A percentile compares a stretch with the other conserved stretches of the same genome.
Evolutionary conservation across 345 rosid species (phyloP).

Genomic region (Chamaenerion angustifolium): DNA sequence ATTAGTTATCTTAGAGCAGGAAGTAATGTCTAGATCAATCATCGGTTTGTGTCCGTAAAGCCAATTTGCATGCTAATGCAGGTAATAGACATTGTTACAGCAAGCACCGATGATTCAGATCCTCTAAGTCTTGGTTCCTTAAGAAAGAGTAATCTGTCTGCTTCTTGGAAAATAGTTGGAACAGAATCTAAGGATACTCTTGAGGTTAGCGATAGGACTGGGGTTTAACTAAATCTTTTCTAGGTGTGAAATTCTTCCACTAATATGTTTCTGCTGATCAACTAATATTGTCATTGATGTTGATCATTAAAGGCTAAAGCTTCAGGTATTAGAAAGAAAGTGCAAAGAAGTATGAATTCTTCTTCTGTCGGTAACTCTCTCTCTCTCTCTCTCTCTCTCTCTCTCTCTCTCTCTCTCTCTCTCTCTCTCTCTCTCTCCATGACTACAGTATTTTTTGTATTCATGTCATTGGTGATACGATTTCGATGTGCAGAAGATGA

Average conservation of each 20-base stretch:
- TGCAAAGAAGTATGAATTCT: too few species aligned
- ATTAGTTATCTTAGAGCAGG: background rate
- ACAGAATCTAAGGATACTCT: constrained; percentile 15
- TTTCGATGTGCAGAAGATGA: constrained; percentile 26
- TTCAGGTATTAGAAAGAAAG: too few species aligned
- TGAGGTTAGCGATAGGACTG: constrained; percentile 8
- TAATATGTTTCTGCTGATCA: background rate
- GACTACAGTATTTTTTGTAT: constrained; percentile 5
- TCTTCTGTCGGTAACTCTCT: too few species aligned
- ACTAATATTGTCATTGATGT: too few species aligned
- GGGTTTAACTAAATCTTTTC: background rate
- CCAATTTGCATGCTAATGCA: constrained; percentile 7
- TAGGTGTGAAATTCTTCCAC: background rate
- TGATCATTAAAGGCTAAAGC: too few species aligned
- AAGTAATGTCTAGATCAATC: too few species aligned
- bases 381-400: too few species aligned
- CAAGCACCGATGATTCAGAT: constrained; percentile 69
- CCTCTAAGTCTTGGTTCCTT: constrained; percentile 74
- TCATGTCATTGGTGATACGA: constrained; percentile 7
- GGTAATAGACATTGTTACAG: constrained; percentile 56
- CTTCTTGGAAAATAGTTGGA: constrained; percentile 55
- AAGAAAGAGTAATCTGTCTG: constrained; percentile 58
- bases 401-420: too few species aligned
- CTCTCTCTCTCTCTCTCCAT: too few species aligned
- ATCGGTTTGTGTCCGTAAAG: too few species aligned